phyloP scores from a whole-genome alignment of 164 flowering plant species.

The Vitis rotundifolia region DNA sequence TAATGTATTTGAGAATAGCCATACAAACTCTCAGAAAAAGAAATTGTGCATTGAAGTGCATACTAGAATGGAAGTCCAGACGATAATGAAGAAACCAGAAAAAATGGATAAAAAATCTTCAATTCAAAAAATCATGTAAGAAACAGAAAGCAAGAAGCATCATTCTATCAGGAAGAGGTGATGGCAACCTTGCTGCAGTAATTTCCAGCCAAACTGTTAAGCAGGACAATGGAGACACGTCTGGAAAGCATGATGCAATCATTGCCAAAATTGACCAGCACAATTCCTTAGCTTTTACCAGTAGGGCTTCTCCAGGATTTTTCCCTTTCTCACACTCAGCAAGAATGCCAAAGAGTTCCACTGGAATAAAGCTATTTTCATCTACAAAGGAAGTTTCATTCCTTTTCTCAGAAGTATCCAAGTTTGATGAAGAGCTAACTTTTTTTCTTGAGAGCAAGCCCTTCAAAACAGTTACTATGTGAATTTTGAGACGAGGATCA shows the following conservation, averaged over 20 bases:
- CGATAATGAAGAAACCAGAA: background rate
- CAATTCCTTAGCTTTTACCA: slow-evolving; percentile 77
- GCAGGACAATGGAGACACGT: slow-evolving; percentile 83
- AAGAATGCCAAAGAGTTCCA: slow-evolving; percentile 82
- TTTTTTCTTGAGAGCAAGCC: slow-evolving; percentile 72
- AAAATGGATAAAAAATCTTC: background rate
- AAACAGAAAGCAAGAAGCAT: slow-evolving; percentile 2
- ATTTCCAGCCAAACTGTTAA: slow-evolving; percentile 97
- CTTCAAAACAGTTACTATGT: slow-evolving; percentile 80
- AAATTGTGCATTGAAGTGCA: background rate
- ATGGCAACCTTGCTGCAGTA: slow-evolving; percentile 84
- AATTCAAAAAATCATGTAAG: background rate
- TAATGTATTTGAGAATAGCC: background rate
- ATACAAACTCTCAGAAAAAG: background rate
- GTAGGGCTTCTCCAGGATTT: slow-evolving; percentile 82
- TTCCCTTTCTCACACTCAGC: slow-evolving; percentile 88
- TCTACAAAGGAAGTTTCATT: slow-evolving; percentile 34
- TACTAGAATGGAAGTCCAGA: background rate
- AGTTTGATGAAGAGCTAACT: slow-evolving; percentile 35
- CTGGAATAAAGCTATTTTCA: slow-evolving; percentile 47
- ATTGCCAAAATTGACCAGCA: slow-evolving; percentile 94
- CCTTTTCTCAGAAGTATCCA: slow-evolving; percentile 33
- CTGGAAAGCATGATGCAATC: slow-evolving; percentile 93
- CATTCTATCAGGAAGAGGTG: background rate
- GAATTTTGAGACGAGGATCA: slow-evolving; percentile 76